Evolutionary conservation across 306 rosid species (phyloP), one percentile per base, ranked within the genome.

Genomic region (Carpinus viminea): DNA sequence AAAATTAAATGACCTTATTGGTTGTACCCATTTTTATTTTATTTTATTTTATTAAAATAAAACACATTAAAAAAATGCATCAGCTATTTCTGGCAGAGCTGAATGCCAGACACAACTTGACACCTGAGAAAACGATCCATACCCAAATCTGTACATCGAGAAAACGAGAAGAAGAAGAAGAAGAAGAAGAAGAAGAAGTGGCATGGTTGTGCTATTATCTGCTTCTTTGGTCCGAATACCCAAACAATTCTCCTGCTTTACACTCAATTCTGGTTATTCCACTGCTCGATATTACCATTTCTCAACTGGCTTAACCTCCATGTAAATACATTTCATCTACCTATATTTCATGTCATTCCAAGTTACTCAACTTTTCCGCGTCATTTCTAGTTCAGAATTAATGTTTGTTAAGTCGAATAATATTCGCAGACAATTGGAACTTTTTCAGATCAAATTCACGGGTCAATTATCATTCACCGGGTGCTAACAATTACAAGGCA

Each of bases 391-490:
- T 41, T 41, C 45, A 5, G 1, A 16, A 46, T 52, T 73, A 7
- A 2, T 53, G 48, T 61, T 48, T 1, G 47, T 43, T 76, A 6
- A 48, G 20, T 41, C 8, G 73, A 77, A 75, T 83, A 50, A 54
- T 64, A 36, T 55, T 68, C 56, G 84, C 89, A 79, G 84, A 83
- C 47, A 73, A 20, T 77, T 72, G 76, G 65, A 81, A 69, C 79
- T 56, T 18, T 78, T 76, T 85, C 78, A 65, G 80, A 79, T 76
- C 77, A 78, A 80, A 66, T 80, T 52, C 54, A 24, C 60, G 79
- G 54, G 70, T 34, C 21, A 76, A 11, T 48, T 21, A 52, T 41
- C 46, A 56, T 72, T 21, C 81, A 24, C 15, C 20, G 76, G 36
- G 17, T 41, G 57, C 80, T 52, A 18, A 68, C 74, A 41, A 57